Conservation (phyloP, 2,329 filamentous ascomycete species). For the Fusarium staphyleae region DNA sequence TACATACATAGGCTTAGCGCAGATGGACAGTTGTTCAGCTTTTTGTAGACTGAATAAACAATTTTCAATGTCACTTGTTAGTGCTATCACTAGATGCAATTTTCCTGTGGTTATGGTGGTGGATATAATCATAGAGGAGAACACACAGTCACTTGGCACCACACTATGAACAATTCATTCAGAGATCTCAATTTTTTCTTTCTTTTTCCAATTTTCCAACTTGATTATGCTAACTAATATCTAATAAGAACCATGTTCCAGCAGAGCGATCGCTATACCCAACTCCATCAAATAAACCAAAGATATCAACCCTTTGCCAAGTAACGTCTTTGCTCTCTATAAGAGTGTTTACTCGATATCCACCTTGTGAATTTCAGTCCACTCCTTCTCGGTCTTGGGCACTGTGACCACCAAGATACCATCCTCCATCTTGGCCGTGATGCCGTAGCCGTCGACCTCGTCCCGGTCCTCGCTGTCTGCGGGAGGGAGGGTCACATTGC, state of each 20-base stretch:
- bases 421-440: conserved; percentile 79
- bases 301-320: neutral
- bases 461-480: conserved; percentile 55
- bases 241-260: neutral
- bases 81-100: too few species aligned
- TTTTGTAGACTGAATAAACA: conserved; percentile 34
- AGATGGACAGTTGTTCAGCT: conserved; percentile 37
- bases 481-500: conserved; percentile 68
- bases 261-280: conserved; percentile 13
- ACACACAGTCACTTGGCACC: neutral
- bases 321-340: neutral
- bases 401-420: conserved; percentile 80
- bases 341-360: conserved; percentile 57
- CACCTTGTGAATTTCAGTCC: conserved; percentile 68
- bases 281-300: conserved; percentile 10
- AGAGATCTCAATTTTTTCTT: neutral
- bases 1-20: conserved; percentile 45
- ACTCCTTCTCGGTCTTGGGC: conserved; percentile 73
- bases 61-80: too few species aligned
- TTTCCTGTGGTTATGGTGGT: too few species aligned
- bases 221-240: conserved; percentile 7
- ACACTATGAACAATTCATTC: too few species aligned
- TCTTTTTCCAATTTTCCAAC: conserved; percentile 1
- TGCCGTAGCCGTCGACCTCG: conserved; percentile 70
- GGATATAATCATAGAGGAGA: too few species aligned